Percentiles rank a stretch among this genome's conserved stretches.
Evolutionary conservation across 106 monocot genomes (phyloP).

Genomic region (Ottelia alismoides): DNA sequence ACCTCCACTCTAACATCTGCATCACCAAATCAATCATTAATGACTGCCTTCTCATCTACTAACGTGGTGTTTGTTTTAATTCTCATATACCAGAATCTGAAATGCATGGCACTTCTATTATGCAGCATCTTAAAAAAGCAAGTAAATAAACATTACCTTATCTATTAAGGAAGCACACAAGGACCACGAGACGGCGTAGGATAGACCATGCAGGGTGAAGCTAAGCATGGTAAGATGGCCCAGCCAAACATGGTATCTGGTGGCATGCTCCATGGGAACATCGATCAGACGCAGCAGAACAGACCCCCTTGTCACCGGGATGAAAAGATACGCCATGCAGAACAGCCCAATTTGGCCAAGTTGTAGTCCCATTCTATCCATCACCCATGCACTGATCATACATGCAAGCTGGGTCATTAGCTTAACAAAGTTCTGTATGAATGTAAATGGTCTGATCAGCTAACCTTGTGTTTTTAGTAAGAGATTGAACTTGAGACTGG

Average conservation of each 20-base stretch:
- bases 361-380: slow-evolving; percentile 35
- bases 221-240: slow-evolving; percentile 89
- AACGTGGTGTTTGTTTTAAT: too few relatives aligned
- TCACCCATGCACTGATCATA: slow-evolving; percentile 38
- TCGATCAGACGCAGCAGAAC: slow-evolving; percentile 88
- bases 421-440: too few relatives aligned
- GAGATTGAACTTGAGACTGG: too few relatives aligned
- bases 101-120: too few relatives aligned
- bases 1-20: slow-evolving; percentile 62
- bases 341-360: slow-evolving; percentile 63
- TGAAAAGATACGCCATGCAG: slow-evolving; percentile 65
- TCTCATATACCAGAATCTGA: too few relatives aligned
- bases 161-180: slow-evolving; percentile 28
- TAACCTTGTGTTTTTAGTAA: too few relatives aligned
- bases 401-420: too few relatives aligned
- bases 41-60: too few relatives aligned
- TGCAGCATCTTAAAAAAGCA: too few relatives aligned
- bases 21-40: too few relatives aligned
- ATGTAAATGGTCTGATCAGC: too few relatives aligned
- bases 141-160: slow-evolving; percentile 49
- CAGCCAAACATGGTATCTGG: slow-evolving; percentile 94
- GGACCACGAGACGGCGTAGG: slow-evolving; percentile 42
- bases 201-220: slow-evolving; percentile 72
- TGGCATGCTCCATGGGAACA: slow-evolving; percentile 95
- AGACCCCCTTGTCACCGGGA: slow-evolving; percentile 78